Evolutionary conservation across 495 filamentous ascomycete genomes (phyloP).

Genomic region (Bacidia gigantensis): DNA sequence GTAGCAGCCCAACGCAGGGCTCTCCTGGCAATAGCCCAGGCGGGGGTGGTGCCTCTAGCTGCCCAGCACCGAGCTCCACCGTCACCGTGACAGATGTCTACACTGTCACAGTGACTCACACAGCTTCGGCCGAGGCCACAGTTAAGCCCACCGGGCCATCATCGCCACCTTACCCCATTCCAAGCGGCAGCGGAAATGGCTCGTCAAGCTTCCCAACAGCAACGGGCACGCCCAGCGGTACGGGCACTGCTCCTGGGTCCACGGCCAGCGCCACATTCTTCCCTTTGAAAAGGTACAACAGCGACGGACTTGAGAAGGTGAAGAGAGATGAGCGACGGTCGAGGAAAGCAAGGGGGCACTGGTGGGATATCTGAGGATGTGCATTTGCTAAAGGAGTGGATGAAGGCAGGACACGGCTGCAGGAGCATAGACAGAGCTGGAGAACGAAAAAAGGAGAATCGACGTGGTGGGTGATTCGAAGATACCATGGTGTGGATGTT

Average conservation of each 20-base stretch:
- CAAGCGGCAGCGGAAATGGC: neutral
- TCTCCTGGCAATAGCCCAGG: neutral
- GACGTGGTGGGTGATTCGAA: neutral
- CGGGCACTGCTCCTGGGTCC: constrained; percentile 1
- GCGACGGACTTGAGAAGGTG: constrained; percentile 9
- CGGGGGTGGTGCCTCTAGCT: neutral
- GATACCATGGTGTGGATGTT: neutral
- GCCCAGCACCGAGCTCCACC: constrained; percentile 1
- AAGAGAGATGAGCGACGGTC: neutral
- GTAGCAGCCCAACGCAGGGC: neutral
- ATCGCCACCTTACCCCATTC: neutral
- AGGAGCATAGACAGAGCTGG: neutral
- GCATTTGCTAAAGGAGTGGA: neutral
- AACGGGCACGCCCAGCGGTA: constrained; percentile 2
- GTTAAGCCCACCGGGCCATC: neutral
- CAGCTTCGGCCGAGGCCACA: neutral
- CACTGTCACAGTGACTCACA: constrained; percentile 10
- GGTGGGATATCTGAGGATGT: neutral
- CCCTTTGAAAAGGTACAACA: constrained; percentile 6
- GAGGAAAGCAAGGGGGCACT: neutral
- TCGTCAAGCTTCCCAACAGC: neutral
- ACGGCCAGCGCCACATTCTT: neutral
- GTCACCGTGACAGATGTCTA: neutral
- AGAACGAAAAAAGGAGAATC: neutral
- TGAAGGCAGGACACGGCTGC: neutral